Conservation (phyloP, 2,329 filamentous ascomycete species). For the Proliferodiscus dingleyae region DNA sequence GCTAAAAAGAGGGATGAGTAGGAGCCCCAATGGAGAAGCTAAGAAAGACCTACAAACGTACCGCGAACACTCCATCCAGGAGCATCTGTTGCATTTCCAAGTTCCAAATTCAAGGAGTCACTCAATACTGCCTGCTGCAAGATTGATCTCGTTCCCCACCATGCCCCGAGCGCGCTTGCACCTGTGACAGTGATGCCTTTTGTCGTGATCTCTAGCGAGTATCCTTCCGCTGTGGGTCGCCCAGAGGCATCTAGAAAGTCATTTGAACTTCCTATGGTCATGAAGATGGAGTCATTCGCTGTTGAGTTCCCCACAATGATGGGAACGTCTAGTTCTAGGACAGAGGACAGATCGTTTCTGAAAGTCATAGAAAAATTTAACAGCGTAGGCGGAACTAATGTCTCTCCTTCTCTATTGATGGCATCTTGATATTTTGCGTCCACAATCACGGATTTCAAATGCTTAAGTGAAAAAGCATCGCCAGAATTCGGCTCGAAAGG, state of each 20-base stretch:
- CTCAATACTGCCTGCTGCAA: slow-evolving; percentile 45
- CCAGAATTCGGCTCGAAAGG: slow-evolving; percentile 28
- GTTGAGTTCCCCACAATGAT: slow-evolving; percentile 24
- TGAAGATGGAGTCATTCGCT: slow-evolving; percentile 34
- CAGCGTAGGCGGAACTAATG: slow-evolving; percentile 47
- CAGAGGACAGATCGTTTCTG: slow-evolving; percentile 31
- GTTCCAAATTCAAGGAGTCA: slow-evolving; percentile 33
- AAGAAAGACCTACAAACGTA: slow-evolving; percentile 34
- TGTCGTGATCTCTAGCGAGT: slow-evolving; percentile 39
- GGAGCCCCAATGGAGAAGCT: neutral
- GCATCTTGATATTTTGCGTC: slow-evolving; percentile 37
- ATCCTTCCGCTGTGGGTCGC: slow-evolving; percentile 44
- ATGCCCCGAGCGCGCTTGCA: slow-evolving; percentile 49
- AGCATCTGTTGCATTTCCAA: slow-evolving; percentile 42
- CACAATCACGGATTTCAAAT: slow-evolving; percentile 38
- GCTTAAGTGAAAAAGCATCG: slow-evolving; percentile 27
- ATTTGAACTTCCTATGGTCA: slow-evolving; percentile 41
- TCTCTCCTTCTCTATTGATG: slow-evolving; percentile 42
- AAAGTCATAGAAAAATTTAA: slow-evolving; percentile 44
- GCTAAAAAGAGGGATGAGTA: slow-evolving; percentile 26
- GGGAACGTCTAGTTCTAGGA: slow-evolving; percentile 29
- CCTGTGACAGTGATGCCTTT: slow-evolving; percentile 43
- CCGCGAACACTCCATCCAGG: slow-evolving; percentile 48
- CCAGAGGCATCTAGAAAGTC: slow-evolving; percentile 42
- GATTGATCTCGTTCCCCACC: slow-evolving; percentile 54